Evolutionary conservation across 345 rosid genomes (phyloP).

Genomic region (Cardiospermum halicacabum): DNA sequence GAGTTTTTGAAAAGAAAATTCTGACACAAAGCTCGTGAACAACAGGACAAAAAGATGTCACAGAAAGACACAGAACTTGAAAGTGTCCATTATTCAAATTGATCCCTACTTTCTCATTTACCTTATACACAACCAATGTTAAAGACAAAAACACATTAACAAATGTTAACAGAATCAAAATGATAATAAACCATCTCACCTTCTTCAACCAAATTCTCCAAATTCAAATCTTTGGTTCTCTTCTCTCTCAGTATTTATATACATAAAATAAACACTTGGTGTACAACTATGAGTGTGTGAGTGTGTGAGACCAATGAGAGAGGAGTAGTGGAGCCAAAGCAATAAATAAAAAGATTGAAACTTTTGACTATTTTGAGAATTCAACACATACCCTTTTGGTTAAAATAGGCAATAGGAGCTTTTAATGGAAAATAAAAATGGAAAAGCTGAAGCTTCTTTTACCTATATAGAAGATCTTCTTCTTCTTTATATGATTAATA

Average conservation of each 20-base stretch:
- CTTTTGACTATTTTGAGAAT: not conserved
- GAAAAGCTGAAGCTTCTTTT: constrained; percentile 24
- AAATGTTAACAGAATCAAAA: constrained; percentile 5
- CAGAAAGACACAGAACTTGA: constrained; percentile 39
- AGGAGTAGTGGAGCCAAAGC: not conserved
- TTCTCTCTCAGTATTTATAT: constrained; percentile 11
- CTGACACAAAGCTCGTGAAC: constrained; percentile 96
- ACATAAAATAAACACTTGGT: constrained; percentile 14
- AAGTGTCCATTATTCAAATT: constrained; percentile 9
- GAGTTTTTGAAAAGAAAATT: constrained; percentile 26
- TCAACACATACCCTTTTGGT: constrained; percentile 4
- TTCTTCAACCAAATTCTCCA: constrained; percentile 17
- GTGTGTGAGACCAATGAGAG: not conserved
- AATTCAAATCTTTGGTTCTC: constrained; percentile 13
- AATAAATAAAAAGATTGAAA: not conserved
- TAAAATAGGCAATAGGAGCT: not conserved
- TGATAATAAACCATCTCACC: constrained; percentile 14
- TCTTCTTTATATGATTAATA: constrained; percentile 28
- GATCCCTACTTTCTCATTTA: constrained; percentile 1
- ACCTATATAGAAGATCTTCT: constrained; percentile 28
- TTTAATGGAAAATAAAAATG: constrained; percentile 9
- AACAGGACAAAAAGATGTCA: constrained; percentile 76
- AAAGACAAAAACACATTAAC: constrained; percentile 15
- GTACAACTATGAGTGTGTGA: constrained; percentile 9
- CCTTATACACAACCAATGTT: constrained; percentile 20